Percentiles rank a stretch among this genome's conserved stretches.
Evolutionary conservation across 148 eudicot species (phyloP).

Genomic region (Cornus florida): DNA sequence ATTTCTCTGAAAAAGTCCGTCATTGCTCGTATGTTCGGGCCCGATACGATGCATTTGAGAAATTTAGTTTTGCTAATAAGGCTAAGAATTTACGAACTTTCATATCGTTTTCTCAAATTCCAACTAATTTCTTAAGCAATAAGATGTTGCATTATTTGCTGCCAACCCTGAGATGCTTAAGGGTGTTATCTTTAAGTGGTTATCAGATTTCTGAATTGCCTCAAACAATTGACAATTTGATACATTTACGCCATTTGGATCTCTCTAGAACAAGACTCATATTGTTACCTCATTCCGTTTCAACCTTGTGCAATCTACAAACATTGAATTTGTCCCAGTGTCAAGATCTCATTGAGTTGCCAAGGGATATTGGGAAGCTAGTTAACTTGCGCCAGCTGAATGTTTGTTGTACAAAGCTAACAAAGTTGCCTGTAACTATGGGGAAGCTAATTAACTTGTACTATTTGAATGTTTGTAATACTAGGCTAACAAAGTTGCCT

Average conservation of each 20-base stretch:
- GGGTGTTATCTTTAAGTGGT: neutral
- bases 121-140: neutral
- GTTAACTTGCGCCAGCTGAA: too few relatives aligned
- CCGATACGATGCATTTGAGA: neutral
- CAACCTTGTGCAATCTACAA: constrained; percentile 7
- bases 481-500: too few relatives aligned
- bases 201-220: neutral
- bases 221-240: constrained; percentile 2
- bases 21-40: neutral
- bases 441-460: neutral
- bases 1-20: neutral
- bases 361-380: neutral
- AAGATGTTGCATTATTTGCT: neutral
- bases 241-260: constrained; percentile 18
- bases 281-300: constrained; percentile 1
- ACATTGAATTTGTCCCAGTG: neutral
- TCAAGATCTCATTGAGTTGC: neutral
- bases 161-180: neutral
- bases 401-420: too few relatives aligned
- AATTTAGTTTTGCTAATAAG: too few relatives aligned
- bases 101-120: neutral
- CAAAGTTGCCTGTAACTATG: too few relatives aligned
- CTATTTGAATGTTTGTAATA: too few relatives aligned
- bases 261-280: constrained; percentile 4
- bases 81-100: neutral